A percentile compares a stretch with the other conserved stretches of the same genome.
Evolutionary conservation across 2,329 filamentous ascomycete species (phyloP).

Genomic region (Fusarium newnesense): DNA sequence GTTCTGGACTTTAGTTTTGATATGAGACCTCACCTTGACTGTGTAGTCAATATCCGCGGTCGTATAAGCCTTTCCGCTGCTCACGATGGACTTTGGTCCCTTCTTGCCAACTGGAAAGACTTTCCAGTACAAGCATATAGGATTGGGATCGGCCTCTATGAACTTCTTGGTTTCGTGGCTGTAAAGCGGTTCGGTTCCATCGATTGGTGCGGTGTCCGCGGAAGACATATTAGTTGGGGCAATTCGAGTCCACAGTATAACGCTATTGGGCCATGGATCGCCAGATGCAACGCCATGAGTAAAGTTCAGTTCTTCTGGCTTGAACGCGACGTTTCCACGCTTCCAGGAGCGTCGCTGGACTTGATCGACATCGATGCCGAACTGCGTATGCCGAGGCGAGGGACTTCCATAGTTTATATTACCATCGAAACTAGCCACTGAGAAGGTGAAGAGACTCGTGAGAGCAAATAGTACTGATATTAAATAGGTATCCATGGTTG

Average conservation of each 20-base stretch:
- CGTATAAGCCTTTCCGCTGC: not conserved
- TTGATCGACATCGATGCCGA: not conserved
- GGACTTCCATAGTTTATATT: slow-evolving; percentile 9
- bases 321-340: not conserved
- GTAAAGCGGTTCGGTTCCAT: not conserved
- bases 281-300: not conserved
- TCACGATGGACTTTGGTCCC: not conserved
- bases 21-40: not conserved
- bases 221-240: not conserved
- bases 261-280: not conserved
- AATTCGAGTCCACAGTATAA: slow-evolving; percentile 6
- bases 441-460: accelerated
- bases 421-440: not conserved
- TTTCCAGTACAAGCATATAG: not conserved
- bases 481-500: accelerated
- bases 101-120: not conserved
- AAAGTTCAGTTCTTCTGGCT: not conserved
- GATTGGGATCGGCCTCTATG: not conserved
- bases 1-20: accelerated
- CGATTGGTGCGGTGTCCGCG: not conserved
- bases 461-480: accelerated
- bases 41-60: not conserved
- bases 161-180: slow-evolving; percentile 9
- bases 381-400: not conserved
- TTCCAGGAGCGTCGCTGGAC: slow-evolving; percentile 2